Evolutionary conservation across 768 basidiomycete species (phyloP), one percentile per base, ranked within the genome.

Genomic region (Boletus huronensis): DNA sequence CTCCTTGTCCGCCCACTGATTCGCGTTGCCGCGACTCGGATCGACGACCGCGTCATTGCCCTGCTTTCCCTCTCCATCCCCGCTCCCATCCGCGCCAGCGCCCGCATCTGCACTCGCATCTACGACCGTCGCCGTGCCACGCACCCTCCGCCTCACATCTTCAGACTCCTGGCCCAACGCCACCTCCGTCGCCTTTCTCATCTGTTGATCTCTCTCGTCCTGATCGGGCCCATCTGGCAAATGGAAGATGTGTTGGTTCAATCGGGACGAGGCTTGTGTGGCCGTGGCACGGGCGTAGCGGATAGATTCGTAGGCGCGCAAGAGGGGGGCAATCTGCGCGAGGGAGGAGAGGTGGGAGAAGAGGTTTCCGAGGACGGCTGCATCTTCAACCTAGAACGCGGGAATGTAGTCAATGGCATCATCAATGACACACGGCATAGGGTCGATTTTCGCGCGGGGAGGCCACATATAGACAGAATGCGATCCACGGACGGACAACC

Each of bases 201-300:
- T 84, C 17, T 72, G 69, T 5, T 58, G 64, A 54, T 86, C 85
- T 11, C 84, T 75, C 42, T 68, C 69, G 40, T 72, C 66, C 55
- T 85, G 84, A 32, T 74, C 77, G 1, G 76, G 75, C 0, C 83
- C 82, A 51, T 85, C 84, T 0, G 72, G 70, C 0, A 83, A 65
- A 61, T 85, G 83, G 66, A 84, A 84, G 41, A 78, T 76, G 36
- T 71, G 56, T 55, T 81, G 79, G 61, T 84, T 84, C 29, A 77
- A 58, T 1, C 79, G 73, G 5, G 81, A 77, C 17, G 77, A 73
- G 0, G 63, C 62, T 58, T 86, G 84, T 1, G 80, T 81, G 14
- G 63, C 70, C 0, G 77, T 71, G 4, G 81, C 75, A 26, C 84
- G 81, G 6, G 68, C 58, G 32, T 77, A 74, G 2, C 84, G 80